Base-by-base conservation (phyloP, 2,329 filamentous ascomycete species). In the Hypoxylon sp. region DNA sequence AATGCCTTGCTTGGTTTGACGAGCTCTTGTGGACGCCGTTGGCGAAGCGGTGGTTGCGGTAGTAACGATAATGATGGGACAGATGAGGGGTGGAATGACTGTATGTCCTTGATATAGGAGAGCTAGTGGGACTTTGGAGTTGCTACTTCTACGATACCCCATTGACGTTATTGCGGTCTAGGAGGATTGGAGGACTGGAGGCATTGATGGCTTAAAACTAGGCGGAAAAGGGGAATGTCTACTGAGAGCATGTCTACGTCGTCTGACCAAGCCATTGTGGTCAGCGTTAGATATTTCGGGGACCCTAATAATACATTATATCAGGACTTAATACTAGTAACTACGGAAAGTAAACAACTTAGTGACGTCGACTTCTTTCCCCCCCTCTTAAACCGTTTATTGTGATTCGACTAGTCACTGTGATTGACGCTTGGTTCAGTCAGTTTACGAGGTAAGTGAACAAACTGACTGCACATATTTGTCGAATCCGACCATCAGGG, bases 51-150 rank as follows among this genome's bases (percentile, higher is more conserved):
- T 33, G 44, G 42, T 40, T 26, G 33, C 30, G 22, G 54, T 48
- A 48, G 61, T 50, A 51, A 68, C 16, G 65, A 56, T 62, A 59
- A 68, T 61, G 63, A 66, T 26, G 36, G 28, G 58, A 50, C 20
- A 16, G 44, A 55, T 40, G 49, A 51, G 36, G 26, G 16, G 52
- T 40, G n/a, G 58, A 24, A 64, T 28, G 55, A 53, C 16, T 49
- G 38, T n/a, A 36, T 14, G 46, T 52, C 46, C 36, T 56, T 32
- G n/a, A 20, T 20, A 26, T n/a, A 20, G 24, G 48, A 20, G 40
- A 50, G 52, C 20, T 36, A 38, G 32, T 24, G 22, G 32, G 30
- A 22, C 18, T 48, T 9, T 33, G 38, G 45, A 65, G 51, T 32
- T 44, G n/a, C 20, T 38, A 28, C 38, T 63, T 57, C 49, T 48